A percentile compares a stretch with the other conserved stretches of the same genome.
Conservation (phyloP, 2,329 filamentous ascomycete genomes). For the Graphilbum ipis-grandicollis region DNA sequence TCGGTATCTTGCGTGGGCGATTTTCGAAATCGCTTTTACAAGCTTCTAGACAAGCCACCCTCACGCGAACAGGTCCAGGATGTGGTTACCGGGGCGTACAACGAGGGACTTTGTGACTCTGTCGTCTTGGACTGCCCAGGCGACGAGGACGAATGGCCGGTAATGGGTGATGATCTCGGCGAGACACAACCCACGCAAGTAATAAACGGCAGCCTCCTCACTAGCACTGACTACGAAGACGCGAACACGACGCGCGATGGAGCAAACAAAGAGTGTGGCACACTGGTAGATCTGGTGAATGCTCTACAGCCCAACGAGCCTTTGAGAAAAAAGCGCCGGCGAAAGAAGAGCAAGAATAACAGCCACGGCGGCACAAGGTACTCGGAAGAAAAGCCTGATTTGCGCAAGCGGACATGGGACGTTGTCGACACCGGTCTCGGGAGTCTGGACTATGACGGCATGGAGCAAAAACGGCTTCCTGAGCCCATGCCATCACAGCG, state of each 20-base stretch:
- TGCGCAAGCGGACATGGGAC: conserved; percentile 52
- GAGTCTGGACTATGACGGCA: conserved; percentile 41
- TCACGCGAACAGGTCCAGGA: neutral
- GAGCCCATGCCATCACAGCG: conserved; percentile 19
- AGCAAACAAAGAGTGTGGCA: no score
- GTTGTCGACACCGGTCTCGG: conserved; percentile 43
- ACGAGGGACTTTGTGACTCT: no score
- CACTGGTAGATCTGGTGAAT: no score
- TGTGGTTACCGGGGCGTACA: neutral
- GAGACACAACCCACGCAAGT: no score
- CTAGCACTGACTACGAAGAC: no score
- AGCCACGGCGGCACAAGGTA: conserved; percentile 14
- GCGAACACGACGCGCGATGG: no score
- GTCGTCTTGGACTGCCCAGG: no score
- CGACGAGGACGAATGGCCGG: no score
- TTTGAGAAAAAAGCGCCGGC: conserved; percentile 5
- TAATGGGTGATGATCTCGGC: no score
- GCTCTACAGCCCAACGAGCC: conserved; percentile 20
- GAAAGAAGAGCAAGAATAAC: conserved; percentile 12
- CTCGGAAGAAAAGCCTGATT: conserved; percentile 36
- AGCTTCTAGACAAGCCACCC: conserved; percentile 12
- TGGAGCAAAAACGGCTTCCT: conserved; percentile 11
- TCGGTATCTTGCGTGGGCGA: conserved; percentile 23
- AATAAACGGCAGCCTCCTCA: no score
- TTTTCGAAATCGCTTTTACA: conserved; percentile 26